Evolutionary conservation across 148 eudicot genomes (phyloP).

Genomic region (Suaeda aralocaspica): DNA sequence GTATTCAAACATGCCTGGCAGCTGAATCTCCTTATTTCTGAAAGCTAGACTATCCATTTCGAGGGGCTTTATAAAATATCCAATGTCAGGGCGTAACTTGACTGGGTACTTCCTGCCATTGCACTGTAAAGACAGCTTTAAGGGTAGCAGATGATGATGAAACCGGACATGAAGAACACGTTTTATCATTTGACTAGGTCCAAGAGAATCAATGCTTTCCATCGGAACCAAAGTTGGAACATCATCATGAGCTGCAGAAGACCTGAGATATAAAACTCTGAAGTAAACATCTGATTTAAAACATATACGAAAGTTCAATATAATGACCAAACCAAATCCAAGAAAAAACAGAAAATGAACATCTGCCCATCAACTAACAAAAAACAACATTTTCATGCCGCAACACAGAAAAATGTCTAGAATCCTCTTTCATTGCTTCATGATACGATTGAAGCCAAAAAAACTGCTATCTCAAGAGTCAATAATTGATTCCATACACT

Average conservation of each 20-base stretch:
- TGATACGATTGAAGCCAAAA: not conserved
- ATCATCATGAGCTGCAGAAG: slow-evolving; percentile 36
- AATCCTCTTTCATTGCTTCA: not conserved
- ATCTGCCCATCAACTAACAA: not conserved
- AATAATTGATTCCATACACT: not conserved
- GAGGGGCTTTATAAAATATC: slow-evolving; percentile 92
- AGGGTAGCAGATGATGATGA: slow-evolving; percentile 88
- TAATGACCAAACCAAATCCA: not conserved
- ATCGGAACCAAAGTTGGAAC: slow-evolving; percentile 67
- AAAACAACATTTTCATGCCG: not conserved
- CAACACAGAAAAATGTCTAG: not conserved
- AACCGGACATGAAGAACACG: slow-evolving; percentile 72
- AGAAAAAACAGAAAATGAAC: not conserved
- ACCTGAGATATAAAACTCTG: slow-evolving; percentile 36
- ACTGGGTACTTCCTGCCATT: slow-evolving; percentile 58
- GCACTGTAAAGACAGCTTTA: slow-evolving; percentile 71
- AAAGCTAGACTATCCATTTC: slow-evolving; percentile 60
- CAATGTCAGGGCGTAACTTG: slow-evolving; percentile 92
- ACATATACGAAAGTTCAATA: not conserved
- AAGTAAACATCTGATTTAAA: not conserved
- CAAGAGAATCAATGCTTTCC: slow-evolving; percentile 65
- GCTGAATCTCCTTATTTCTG: slow-evolving; percentile 65
- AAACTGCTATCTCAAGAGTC: not conserved
- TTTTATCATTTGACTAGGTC: slow-evolving; percentile 55
- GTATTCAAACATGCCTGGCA: slow-evolving; percentile 96